phyloP scores from a whole-genome alignment of 148 eudicot genomes.

The Cornus controversa region DNA sequence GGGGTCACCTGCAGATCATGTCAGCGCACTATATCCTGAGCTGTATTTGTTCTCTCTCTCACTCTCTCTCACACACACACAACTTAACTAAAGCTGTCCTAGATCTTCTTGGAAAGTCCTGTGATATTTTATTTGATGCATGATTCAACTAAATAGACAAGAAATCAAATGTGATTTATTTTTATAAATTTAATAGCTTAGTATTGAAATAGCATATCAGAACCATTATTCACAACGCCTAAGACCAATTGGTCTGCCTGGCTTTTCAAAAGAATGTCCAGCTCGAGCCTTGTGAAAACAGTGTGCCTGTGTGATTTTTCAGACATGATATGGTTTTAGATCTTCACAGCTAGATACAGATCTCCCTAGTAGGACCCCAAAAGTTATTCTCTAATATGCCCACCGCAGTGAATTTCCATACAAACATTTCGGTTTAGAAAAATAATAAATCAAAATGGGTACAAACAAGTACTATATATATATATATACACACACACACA shows the following conservation, averaged over 20 bases:
- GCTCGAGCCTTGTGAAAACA: too few relatives aligned
- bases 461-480: too few relatives aligned
- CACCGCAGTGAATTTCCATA: too few relatives aligned
- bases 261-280: too few relatives aligned
- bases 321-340: not conserved
- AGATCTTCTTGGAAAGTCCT: not conserved
- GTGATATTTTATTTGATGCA: not conserved
- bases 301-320: too few relatives aligned
- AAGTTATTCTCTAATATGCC: too few relatives aligned
- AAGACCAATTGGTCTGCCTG: too few relatives aligned
- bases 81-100: not conserved
- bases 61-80: not conserved
- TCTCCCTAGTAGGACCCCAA: not conserved
- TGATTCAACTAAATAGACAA: not conserved
- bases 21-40: not conserved
- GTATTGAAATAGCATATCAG: not conserved
- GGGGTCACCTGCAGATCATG: not conserved
- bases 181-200: not conserved
- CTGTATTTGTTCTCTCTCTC: not conserved
- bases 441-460: too few relatives aligned
- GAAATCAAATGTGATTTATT: not conserved
- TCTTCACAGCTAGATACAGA: not conserved
- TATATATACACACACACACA: too few relatives aligned
- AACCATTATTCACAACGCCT: too few relatives aligned
- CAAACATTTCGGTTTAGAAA: too few relatives aligned